Evolutionary conservation across 345 rosid genomes (phyloP).

Genomic region (Corymbia maculata): DNA sequence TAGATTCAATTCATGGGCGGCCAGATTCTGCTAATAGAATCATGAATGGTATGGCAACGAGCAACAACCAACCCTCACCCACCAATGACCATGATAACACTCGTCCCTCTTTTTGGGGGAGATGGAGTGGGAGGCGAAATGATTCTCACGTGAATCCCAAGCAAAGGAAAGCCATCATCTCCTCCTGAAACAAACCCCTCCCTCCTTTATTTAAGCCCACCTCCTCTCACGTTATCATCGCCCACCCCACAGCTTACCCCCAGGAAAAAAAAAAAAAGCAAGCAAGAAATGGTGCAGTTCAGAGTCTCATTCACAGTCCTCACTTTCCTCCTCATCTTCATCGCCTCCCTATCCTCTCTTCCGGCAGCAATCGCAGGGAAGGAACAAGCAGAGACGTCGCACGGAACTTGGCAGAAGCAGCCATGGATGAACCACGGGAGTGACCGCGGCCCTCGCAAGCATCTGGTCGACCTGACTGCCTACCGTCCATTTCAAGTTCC

Average conservation of each 20-base stretch:
- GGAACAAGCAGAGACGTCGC: neutral
- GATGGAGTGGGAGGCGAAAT: neutral
- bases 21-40: neutral
- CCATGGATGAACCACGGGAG: conserved; percentile 26
- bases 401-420: neutral
- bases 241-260: neutral
- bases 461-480: conserved; percentile 6
- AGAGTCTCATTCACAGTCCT: neutral
- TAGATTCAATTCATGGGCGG: neutral
- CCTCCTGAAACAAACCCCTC: neutral
- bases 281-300: neutral
- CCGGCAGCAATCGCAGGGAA: neutral
- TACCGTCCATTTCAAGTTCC: neutral
- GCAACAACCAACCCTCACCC: neutral
- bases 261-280: neutral
- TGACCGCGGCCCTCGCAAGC: conserved; percentile 21
- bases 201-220: neutral
- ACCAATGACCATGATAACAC: neutral
- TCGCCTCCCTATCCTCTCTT: neutral
- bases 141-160: conserved; percentile 9
- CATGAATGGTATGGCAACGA: neutral
- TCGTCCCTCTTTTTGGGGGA: neutral
- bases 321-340: conserved; percentile 14
- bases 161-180: conserved; percentile 14
- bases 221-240: neutral